Conservation (phyloP, 2,329 filamentous ascomycete genomes). For the Atkinsonella hypoxylon region DNA sequence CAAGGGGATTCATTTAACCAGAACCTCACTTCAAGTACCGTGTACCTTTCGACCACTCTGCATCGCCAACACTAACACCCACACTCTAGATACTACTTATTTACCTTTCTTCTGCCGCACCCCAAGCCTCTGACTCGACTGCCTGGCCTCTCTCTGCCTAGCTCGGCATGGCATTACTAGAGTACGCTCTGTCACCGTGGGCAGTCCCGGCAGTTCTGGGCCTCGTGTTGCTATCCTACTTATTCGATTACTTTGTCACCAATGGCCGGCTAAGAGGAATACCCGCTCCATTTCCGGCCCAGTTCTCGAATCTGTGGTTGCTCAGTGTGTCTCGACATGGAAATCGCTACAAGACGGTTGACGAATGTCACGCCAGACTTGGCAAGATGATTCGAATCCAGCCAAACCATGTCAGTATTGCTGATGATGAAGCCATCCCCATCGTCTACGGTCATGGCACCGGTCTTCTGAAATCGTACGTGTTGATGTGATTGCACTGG, state of each 20-base stretch:
- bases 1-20: too few relatives aligned
- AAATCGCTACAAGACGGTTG: conserved; percentile 49
- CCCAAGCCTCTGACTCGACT: background rate
- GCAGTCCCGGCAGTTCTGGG: conserved; percentile 32
- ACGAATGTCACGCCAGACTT: conserved; percentile 60
- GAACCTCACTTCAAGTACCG: too few relatives aligned
- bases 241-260: conserved; percentile 49
- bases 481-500: background rate
- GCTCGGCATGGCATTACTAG: conserved; percentile 17
- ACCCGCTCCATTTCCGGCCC: conserved; percentile 49
- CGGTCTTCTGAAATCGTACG: conserved; percentile 58
- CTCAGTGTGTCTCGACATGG: conserved; percentile 54
- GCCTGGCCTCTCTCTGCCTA: background rate
- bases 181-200: conserved; percentile 31
- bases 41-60: too few relatives aligned
- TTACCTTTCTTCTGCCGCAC: too few relatives aligned
- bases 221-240: conserved; percentile 39
- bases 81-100: too few relatives aligned
- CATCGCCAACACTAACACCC: too few relatives aligned
- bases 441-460: conserved; percentile 71
- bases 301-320: conserved; percentile 73
- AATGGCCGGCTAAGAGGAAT: conserved; percentile 37
- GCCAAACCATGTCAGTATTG: conserved; percentile 73
- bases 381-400: conserved; percentile 75
- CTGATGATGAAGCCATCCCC: conserved; percentile 66